phyloP scores from a whole-genome alignment of 345 rosid species.

The Citrus inodora region DNA sequence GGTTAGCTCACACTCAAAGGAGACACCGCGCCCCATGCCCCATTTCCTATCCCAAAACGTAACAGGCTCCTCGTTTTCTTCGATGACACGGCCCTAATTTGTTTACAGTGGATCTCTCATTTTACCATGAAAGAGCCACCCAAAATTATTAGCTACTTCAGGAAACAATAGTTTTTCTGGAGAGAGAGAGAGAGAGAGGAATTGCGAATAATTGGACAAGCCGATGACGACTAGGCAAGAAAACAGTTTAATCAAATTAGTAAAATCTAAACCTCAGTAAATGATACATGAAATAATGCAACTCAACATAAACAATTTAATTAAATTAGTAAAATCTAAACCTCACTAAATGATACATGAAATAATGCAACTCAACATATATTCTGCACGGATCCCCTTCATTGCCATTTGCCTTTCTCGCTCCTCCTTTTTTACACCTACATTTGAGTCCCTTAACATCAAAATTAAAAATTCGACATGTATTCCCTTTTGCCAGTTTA shows the following conservation, averaged over 20 bases:
- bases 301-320: not conserved
- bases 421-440: not conserved
- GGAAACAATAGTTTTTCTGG: not conserved
- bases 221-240: not conserved
- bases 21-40: too few species aligned
- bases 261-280: not conserved
- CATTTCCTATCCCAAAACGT: too few species aligned
- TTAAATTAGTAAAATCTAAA: not conserved
- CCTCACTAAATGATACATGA: not conserved
- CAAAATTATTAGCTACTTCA: too few species aligned
- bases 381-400: not conserved
- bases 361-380: not conserved
- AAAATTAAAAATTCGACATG: too few species aligned
- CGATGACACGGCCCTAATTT: too few species aligned
- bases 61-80: too few species aligned
- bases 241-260: not conserved
- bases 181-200: not conserved
- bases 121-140: too few species aligned
- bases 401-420: not conserved
- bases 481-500: too few species aligned
- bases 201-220: not conserved
- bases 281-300: not conserved
- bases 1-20: too few species aligned
- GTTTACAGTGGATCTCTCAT: too few species aligned
- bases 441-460: not conserved